These are phyloP conservation scores for Colletotrichum viniferum DNA, from an alignment of 2,329 filamentous ascomycete species.

Conservation along the genomic window DNA sequence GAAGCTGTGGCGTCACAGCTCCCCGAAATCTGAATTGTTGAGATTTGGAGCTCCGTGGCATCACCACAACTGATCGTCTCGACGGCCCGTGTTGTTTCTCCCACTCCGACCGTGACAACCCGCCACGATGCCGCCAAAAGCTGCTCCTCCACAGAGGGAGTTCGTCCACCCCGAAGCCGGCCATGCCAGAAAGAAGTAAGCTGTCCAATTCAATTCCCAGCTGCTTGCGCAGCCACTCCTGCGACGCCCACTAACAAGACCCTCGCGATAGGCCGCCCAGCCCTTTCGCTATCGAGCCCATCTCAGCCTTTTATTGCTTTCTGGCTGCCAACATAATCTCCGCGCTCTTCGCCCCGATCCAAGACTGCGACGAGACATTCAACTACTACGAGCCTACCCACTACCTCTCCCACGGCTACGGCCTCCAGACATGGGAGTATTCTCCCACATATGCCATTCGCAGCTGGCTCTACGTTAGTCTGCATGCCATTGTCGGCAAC, in stretches of 20 bases:
- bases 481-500: slow-evolving; percentile 78
- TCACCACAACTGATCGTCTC: slow-evolving; percentile 1
- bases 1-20: slow-evolving; percentile 22
- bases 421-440: slow-evolving; percentile 98
- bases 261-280: slow-evolving; percentile 46
- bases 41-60: slow-evolving; percentile 14
- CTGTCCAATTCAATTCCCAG: neutral
- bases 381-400: slow-evolving; percentile 99
- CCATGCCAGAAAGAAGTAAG: slow-evolving; percentile 58
- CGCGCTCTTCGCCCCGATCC: slow-evolving; percentile 85
- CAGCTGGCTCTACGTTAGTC: slow-evolving; percentile 87
- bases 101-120: slow-evolving; percentile 16
- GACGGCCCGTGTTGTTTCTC: slow-evolving; percentile 4
- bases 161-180: slow-evolving; percentile 54
- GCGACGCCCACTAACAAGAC: slow-evolving; percentile 6
- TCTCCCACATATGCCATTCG: slow-evolving; percentile 93
- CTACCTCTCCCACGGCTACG: slow-evolving; percentile 90
- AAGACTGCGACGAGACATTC: slow-evolving; percentile 98
- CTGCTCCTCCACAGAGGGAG: slow-evolving; percentile 31
- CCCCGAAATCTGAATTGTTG: slow-evolving; percentile 20
- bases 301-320: slow-evolving; percentile 82
- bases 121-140: slow-evolving; percentile 44
- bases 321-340: slow-evolving; percentile 75
- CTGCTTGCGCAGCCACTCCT: neutral
- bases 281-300: slow-evolving; percentile 70